phyloP scores from a whole-genome alignment of 2,329 filamentous ascomycete species.

The Paraconiothyrium brasiliense region DNA sequence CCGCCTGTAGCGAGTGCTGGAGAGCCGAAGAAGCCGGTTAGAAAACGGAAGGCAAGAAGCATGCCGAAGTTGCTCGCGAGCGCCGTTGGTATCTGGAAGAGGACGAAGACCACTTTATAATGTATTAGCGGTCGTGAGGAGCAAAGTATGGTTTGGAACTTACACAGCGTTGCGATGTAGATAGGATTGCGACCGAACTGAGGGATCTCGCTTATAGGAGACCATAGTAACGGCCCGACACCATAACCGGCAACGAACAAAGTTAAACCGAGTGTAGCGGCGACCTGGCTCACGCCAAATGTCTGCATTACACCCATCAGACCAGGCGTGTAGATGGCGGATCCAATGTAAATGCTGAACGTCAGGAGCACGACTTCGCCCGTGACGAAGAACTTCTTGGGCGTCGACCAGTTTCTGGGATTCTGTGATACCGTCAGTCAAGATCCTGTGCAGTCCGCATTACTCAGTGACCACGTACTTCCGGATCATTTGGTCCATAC shows the following conservation, averaged over 20 bases:
- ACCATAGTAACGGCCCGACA: slow-evolving; percentile 1
- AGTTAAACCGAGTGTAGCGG: slow-evolving; percentile 75
- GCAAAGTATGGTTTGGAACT: neutral
- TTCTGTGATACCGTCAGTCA: slow-evolving; percentile 19
- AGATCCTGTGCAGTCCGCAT: neutral
- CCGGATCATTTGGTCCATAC: slow-evolving; percentile 43
- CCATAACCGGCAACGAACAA: slow-evolving; percentile 5
- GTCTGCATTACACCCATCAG: slow-evolving; percentile 55
- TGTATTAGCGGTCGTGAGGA: neutral
- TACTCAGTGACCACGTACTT: slow-evolving; percentile 8
- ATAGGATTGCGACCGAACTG: slow-evolving; percentile 11
- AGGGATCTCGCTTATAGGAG: slow-evolving; percentile 7
- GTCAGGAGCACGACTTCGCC: slow-evolving; percentile 54
- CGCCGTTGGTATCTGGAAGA: slow-evolving; percentile 58
- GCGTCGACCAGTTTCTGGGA: slow-evolving; percentile 37
- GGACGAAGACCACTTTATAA: slow-evolving; percentile 52
- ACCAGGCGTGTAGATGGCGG: slow-evolving; percentile 56
- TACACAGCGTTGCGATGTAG: slow-evolving; percentile 4
- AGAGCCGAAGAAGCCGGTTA: slow-evolving; percentile 60
- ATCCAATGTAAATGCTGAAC: slow-evolving; percentile 62
- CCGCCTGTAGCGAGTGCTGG: slow-evolving; percentile 58
- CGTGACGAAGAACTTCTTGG: slow-evolving; percentile 23
- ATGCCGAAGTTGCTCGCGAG: slow-evolving; percentile 61
- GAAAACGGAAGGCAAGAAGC: slow-evolving; percentile 61
- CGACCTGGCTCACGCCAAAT: slow-evolving; percentile 62